Base-by-base conservation (phyloP, 2,329 filamentous ascomycete species). In the Fusarium camptoceras region DNA sequence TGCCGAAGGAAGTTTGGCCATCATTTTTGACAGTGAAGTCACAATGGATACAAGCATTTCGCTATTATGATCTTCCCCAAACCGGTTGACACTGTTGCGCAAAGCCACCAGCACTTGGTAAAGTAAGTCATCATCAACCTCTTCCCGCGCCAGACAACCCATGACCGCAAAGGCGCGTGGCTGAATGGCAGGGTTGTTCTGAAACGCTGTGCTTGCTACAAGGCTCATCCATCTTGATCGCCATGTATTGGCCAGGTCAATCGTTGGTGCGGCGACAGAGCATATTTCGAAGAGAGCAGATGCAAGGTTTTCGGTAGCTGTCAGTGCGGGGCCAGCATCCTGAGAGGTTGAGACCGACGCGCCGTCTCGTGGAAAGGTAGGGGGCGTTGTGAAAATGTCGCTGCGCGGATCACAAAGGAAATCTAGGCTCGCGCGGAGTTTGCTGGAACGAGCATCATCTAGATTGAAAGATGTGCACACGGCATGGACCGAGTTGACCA, bases 171-270 rank as follows among this genome's bases (percentile, higher is more conserved):
- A 92, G 3, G 90, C 90, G 22, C 88, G 83, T 8, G 90, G 89
- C 69, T 92, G 90, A 59, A 92, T 90, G 4, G 90, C 89, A 11
- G 89, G 90, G 74, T 92, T 92, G 75, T 89, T 91, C 75, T 92
- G 90, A 76, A 92, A 92, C 1, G 90, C 90, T 12, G 89, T 92
- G 75, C 90, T 92, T 18, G 90, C 89, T 41, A 92, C 89, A 24
- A 92, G 81, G 72, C 89, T 91, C 90, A 92, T 92, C 90, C 90
- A 92, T 22, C 90, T 85, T 22, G 90, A 89, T 27, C 90, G 86
- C 90, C 90, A 92, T 18, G 87, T 85, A 73, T 92, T 92, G 24
- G 89, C 86, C 73, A 90, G 82, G 70, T 92, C 89, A 11, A 88
- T 80, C 1, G 89, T 89, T 14, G 89, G 87, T 15, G 90, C 89